A percentile compares a stretch with the other conserved stretches of the same genome.
phyloP scores from a whole-genome alignment of 2,329 filamentous ascomycete species.

The Penicillium sp. region DNA sequence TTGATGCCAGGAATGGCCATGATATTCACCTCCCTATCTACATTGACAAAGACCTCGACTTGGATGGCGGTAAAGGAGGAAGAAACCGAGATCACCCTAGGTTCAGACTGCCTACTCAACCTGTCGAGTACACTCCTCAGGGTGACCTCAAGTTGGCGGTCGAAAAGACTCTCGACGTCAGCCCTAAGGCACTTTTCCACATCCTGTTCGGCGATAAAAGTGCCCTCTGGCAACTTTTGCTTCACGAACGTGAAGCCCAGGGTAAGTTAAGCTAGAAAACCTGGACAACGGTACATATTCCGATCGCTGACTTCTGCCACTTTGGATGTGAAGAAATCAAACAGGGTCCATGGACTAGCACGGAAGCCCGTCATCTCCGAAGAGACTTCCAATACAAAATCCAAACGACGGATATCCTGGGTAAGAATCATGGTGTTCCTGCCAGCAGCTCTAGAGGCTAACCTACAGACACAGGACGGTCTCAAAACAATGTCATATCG shows the following conservation, averaged over 20 bases:
- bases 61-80: constrained; percentile 33
- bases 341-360: constrained; percentile 75
- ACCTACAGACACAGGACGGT: constrained; percentile 29
- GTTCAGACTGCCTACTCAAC: constrained; percentile 73
- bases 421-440: constrained; percentile 34
- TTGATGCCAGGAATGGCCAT: constrained; percentile 50
- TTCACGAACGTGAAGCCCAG: constrained; percentile 72
- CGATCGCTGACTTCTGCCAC: constrained; percentile 8
- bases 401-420: constrained; percentile 59
- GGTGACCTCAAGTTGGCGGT: constrained; percentile 70
- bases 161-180: constrained; percentile 81
- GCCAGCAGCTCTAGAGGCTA: too few relatives aligned
- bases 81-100: constrained; percentile 53
- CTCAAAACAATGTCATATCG: constrained; percentile 57
- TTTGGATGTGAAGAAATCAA: constrained; percentile 53
- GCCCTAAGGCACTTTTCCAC: constrained; percentile 90
- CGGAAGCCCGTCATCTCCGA: constrained; percentile 64
- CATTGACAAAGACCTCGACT: constrained; percentile 56
- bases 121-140: constrained; percentile 76
- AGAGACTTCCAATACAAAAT: constrained; percentile 78
- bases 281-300: not conserved
- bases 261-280: constrained; percentile 28
- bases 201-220: constrained; percentile 95
- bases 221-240: constrained; percentile 84
- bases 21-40: constrained; percentile 55